Conservation (phyloP, 75 land plant species). For the Cunninghamia lanceolata region DNA sequence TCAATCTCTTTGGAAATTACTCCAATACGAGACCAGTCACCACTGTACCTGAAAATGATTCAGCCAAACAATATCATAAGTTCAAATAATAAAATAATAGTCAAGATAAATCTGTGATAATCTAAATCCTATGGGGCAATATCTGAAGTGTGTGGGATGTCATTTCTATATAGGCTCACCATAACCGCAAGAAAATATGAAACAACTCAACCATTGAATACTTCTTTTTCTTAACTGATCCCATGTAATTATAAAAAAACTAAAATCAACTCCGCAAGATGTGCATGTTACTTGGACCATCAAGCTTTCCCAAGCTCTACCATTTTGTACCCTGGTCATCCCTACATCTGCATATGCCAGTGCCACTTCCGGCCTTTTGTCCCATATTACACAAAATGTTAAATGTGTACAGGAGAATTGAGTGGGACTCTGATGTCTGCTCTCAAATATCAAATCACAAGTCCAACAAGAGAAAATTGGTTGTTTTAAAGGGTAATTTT, state of each 20-base stretch:
- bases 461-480: not conserved
- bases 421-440: not conserved
- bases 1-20: constrained; percentile 73
- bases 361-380: not conserved
- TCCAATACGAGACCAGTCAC: constrained; percentile 94
- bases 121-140: not conserved
- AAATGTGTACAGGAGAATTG: not conserved
- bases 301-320: not conserved
- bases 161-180: not conserved
- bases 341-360: not conserved
- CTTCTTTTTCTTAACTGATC: not conserved
- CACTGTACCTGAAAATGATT: constrained; percentile 64
- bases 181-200: not conserved
- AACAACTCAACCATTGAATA: not conserved
- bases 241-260: not conserved
- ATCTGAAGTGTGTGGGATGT: not conserved
- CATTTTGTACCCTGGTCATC: not conserved
- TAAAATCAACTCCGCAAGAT: not conserved
- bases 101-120: not conserved
- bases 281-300: not conserved
- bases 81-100: not conserved
- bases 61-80: not conserved
- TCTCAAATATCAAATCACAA: not conserved
- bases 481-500: not conserved
- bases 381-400: not conserved